Evolutionary conservation across 1,139 yeast species (phyloP).

Genomic region (Taphrina betulina): DNA sequence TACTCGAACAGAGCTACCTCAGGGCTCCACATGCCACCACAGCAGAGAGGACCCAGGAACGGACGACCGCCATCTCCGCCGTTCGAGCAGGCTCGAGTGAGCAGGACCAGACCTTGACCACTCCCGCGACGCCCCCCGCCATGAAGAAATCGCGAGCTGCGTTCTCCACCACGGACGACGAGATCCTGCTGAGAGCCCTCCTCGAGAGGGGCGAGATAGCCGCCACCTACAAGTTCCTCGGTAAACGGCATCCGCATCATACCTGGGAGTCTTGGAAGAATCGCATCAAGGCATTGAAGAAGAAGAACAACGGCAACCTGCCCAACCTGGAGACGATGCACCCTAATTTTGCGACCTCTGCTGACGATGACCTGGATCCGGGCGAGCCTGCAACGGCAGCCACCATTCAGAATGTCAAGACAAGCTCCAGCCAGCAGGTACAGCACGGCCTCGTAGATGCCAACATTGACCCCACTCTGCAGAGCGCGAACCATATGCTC

Average conservation of each 20-base stretch:
- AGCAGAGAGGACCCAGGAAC: background rate
- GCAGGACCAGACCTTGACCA: constrained; percentile 3
- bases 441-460: constrained; percentile 7
- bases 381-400: background rate
- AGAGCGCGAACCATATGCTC: background rate
- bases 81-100: background rate
- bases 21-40: constrained; percentile 26
- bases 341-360: background rate
- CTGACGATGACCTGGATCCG: background rate
- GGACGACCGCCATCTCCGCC: background rate
- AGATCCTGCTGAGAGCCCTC: constrained; percentile 14
- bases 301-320: constrained; percentile 6
- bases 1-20: constrained; percentile 9
- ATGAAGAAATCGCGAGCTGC: constrained; percentile 10
- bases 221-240: constrained; percentile 11
- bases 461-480: constrained; percentile 16
- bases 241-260: constrained; percentile 18
- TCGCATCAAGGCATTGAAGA: constrained; percentile 28
- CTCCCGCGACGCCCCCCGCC: constrained; percentile 5
- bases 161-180: constrained; percentile 27
- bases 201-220: constrained; percentile 20
- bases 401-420: background rate
- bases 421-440: background rate
- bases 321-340: constrained; percentile 3
- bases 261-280: constrained; percentile 33